These are phyloP conservation scores for Kwoniella botswanensis DNA, from an alignment of 768 basidiomycete genomes.

Conservation along the genomic window DNA sequence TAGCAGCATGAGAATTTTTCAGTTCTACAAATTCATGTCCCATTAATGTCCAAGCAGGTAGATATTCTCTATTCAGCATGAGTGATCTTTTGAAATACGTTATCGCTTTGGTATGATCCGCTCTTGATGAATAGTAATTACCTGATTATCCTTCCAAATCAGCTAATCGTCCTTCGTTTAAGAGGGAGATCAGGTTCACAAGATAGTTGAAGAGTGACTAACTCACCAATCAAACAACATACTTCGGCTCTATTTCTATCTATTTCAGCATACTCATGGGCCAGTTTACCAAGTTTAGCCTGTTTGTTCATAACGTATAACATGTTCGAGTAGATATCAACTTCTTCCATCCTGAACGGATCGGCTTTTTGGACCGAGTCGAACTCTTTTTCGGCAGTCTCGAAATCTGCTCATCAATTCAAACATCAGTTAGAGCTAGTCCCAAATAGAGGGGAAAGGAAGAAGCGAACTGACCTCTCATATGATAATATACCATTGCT, in stretches of 20 bases:
- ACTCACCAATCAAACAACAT: constrained; percentile 89
- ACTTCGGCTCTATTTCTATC: constrained; percentile 96
- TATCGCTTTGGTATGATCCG: constrained; percentile 94
- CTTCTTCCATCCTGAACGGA: constrained; percentile 88
- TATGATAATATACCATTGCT: constrained; percentile 84
- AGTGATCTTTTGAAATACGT: constrained; percentile 93
- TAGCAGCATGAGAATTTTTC: constrained; percentile 99
- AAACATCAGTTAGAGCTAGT: background rate
- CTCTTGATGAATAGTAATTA: constrained; percentile 93
- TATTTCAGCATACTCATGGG: constrained; percentile 84
- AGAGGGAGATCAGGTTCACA: no score
- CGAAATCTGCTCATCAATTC: constrained; percentile 69
- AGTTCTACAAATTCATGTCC: constrained; percentile 98
- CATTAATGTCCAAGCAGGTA: constrained; percentile 98
- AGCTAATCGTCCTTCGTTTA: background rate
- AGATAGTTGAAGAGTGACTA: background rate
- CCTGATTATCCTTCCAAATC: constrained; percentile 63
- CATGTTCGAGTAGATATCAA: constrained; percentile 95
- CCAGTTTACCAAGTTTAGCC: constrained; percentile 84
- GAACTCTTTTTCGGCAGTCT: constrained; percentile 81
- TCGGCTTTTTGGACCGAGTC: constrained; percentile 78
- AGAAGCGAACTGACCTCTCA: constrained; percentile 71
- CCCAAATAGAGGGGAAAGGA: background rate
- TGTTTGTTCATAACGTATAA: constrained; percentile 91
- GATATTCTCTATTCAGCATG: constrained; percentile 90